Evolutionary conservation across 2,329 filamentous ascomycete species (phyloP).

Genomic region (Calonectria pseudoturangicola): DNA sequence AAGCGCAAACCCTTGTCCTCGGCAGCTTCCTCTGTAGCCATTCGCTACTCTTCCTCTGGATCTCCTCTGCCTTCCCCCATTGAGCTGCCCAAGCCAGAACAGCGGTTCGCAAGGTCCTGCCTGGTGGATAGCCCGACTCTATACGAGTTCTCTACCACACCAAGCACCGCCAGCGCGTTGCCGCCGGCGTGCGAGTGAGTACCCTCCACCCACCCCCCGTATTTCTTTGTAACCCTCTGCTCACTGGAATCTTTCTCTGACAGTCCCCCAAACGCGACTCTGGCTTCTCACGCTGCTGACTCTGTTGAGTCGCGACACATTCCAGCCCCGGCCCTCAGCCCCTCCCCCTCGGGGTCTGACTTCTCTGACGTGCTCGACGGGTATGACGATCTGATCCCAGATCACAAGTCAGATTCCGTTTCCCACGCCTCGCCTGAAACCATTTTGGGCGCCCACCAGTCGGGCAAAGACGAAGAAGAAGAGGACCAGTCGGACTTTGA

Average conservation of each 20-base stretch:
- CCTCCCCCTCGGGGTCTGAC: conserved; percentile 66
- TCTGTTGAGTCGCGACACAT: conserved; percentile 60
- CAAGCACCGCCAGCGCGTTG: conserved; percentile 39
- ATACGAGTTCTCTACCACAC: conserved; percentile 72
- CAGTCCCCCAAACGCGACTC: conserved; percentile 53
- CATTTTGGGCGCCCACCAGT: conserved; percentile 50
- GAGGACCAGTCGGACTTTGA: conserved; percentile 47
- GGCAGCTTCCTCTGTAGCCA: conserved; percentile 59
- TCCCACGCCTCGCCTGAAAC: conserved; percentile 54
- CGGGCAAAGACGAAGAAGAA: conserved; percentile 54
- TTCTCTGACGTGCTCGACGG: conserved; percentile 65
- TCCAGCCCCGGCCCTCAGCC: conserved; percentile 63
- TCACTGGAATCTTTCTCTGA: conserved; percentile 54
- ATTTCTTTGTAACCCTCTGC: conserved; percentile 38
- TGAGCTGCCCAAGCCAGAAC: conserved; percentile 69
- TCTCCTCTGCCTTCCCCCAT: conserved; percentile 57
- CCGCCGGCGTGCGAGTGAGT: conserved; percentile 55
- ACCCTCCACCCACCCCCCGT: conserved; percentile 3
- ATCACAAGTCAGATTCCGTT: conserved; percentile 54
- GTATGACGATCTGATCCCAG: conserved; percentile 65
- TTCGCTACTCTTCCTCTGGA: conserved; percentile 54
- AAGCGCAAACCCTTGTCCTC: conserved; percentile 77
- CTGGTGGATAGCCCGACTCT: conserved; percentile 77
- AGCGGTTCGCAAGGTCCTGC: conserved; percentile 72
- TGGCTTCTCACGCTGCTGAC: conserved; percentile 50